A percentile compares a stretch with the other conserved stretches of the same genome.
Evolutionary conservation across 306 rosid genomes (phyloP).

Genomic region (Oemleria cerasiformis): DNA sequence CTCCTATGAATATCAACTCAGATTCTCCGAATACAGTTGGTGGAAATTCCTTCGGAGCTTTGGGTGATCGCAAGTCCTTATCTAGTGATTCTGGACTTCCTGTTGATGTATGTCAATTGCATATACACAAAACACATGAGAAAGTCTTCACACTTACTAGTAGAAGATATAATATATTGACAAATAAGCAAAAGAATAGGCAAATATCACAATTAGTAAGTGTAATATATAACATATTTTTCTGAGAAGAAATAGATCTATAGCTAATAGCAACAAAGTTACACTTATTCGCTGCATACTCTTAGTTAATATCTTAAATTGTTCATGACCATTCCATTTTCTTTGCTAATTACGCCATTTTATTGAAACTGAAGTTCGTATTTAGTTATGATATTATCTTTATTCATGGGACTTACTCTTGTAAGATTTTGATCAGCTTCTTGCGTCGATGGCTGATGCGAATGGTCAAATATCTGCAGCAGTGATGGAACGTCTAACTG

Average conservation of each 20-base stretch:
- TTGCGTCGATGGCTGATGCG: slow-evolving; percentile 86
- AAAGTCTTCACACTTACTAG: slow-evolving; percentile 13
- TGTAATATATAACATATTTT: too few relatives aligned
- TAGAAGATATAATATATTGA: not conserved
- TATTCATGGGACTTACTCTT: slow-evolving; percentile 23
- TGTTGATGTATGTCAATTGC: slow-evolving; percentile 57
- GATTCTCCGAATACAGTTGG: slow-evolving; percentile 33
- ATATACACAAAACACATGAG: slow-evolving; percentile 7
- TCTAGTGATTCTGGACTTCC: slow-evolving; percentile 66
- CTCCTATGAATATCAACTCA: slow-evolving; percentile 48
- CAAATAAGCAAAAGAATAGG: not conserved
- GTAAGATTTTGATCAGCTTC: slow-evolving; percentile 55
- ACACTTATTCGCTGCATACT: too few relatives aligned
- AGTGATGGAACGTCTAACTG: slow-evolving; percentile 83
- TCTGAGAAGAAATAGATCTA: too few relatives aligned
- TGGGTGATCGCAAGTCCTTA: slow-evolving; percentile 41
- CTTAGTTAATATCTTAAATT: not conserved
- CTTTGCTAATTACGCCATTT: slow-evolving; percentile 17
- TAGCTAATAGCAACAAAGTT: too few relatives aligned
- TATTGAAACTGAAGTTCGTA: not conserved
- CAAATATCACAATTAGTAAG: not conserved
- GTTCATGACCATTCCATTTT: not conserved
- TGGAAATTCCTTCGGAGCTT: slow-evolving; percentile 44
- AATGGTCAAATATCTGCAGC: slow-evolving; percentile 78
- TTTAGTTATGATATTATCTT: slow-evolving; percentile 9